Evolutionary conservation across 352 stramenopile species (phyloP), one percentile per base, ranked within the genome.

Genomic region (Globisporangium splendens): DNA sequence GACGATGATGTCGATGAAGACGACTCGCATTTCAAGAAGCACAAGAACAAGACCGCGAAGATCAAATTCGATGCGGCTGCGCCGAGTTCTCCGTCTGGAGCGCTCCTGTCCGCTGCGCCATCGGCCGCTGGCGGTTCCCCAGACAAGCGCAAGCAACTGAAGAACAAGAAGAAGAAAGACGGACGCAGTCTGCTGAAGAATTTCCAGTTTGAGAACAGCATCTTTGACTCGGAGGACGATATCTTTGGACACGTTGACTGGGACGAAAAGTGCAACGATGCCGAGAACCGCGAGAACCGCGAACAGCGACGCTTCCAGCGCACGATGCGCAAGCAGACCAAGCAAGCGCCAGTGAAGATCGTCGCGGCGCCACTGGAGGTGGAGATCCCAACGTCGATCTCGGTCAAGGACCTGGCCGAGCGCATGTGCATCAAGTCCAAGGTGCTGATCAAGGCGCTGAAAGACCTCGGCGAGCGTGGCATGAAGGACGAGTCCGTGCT

Each of bases 181-280:
- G 73, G 76, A 1, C 83, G 79, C 52, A 83, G 75, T 43, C 44
- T 90, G 57, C 64, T 93, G 24, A 73, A 91, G 68, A 88, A 86
- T 46, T 91, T 95, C 66, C 82, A 89, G 65, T 93, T 93, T 49
- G 86, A 95, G 61, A 90, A 93, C 70, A 92, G 79, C 59, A 78
- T 95, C 17, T 95, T 95, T 44, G 82, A 86, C 61, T 68, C 66
- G 13, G 70, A 81, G 18, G 64, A 72, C 33, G 75, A 87, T 48
- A 60, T 93, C 33, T 95, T 95, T 62, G 72, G 75, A 8, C 75
- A 95, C 50, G 72, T 95, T 8, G 73, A 92, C 46, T 95, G 85
- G 85, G 73, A 86, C 14, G 76, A 77, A 11, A 68, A 71, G 38
- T 49, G 57, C 3, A 18, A 35, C 18, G 38, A 24, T 14, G 28